Base-by-base conservation (phyloP, 306 rosid species). In the Mucuna pruriens region DNA sequence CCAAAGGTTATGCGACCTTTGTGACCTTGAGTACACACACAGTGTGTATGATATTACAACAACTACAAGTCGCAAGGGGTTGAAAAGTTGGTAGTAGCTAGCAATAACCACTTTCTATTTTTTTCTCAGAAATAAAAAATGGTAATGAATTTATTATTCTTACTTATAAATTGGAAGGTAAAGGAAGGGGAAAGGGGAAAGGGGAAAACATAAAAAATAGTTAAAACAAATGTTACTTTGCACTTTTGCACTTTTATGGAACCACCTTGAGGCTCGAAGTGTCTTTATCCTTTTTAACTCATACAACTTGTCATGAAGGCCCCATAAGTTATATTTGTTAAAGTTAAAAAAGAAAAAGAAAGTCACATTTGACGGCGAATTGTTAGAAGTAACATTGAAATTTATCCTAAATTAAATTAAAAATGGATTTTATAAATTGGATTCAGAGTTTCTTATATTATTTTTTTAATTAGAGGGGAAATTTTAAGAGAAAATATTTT, bases 101-200 rank as follows among this genome's bases (percentile, higher is more conserved):
- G 3, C 31, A 9, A 20, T 19, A 9, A 19, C 26, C 39, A 61
- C 10, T 80, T 60, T 71, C 1, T 33, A 12, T 11, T 44, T 44
- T 48, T 25, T 45, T 16, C 7, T 11, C 12, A 0, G 22, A 44
- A 25, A 54, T n/a, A 16, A 12, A 33, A 77, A 12, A 4, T 2
- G 6, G 15, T 17, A 10, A 66, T 79, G 26, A 10, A 23, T 57
- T 16, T 7, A n/a, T n/a, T 26, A n/a, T 17, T 78, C 66, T 63
- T 42, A 46, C 38, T 8, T 7, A 65, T 9, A 22, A 34, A 9
- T 48, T 61, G 65, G 52, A 49, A 39, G 57, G 55, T 52, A 79
- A 39, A 79, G 12, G 25, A 40, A 29, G 11, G 58, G 22, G 45
- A 29, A 78, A 78, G 51, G 67, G 12, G 11, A 78, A 78, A 54